Evolutionary conservation across 352 stramenopile genomes (phyloP).

Genomic region (Globisporangium barbulae): DNA sequence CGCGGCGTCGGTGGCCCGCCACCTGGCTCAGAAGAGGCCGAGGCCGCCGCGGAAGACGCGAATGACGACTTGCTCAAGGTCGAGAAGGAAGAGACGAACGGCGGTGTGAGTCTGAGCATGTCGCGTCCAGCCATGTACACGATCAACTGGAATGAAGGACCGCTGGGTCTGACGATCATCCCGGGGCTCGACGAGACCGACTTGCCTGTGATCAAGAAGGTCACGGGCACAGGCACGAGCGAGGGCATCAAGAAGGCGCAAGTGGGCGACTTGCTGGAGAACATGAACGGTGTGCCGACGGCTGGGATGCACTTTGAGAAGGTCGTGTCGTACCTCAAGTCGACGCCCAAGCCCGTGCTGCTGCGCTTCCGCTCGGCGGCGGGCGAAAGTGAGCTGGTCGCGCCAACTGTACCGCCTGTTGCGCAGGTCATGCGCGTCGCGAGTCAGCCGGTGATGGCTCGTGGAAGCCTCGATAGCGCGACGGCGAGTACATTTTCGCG

Average conservation of each 20-base stretch:
- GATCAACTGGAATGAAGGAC: constrained; percentile 79
- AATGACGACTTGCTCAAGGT: constrained; percentile 23
- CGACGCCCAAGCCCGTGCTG: constrained; percentile 71
- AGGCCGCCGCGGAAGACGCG: constrained; percentile 14
- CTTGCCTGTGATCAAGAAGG: constrained; percentile 85
- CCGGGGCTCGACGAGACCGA: constrained; percentile 73
- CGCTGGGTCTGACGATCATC: constrained; percentile 83
- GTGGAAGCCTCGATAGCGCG: constrained; percentile 11
- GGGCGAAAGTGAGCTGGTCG: constrained; percentile 28
- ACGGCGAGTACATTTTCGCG: constrained; percentile 7
- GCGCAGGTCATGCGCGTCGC: constrained; percentile 18
- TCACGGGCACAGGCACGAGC: constrained; percentile 79
- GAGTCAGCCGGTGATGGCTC: constrained; percentile 13
- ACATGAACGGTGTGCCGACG: constrained; percentile 74
- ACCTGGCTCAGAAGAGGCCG: constrained; percentile 24
- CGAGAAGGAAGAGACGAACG: constrained; percentile 25
- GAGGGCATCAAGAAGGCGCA: constrained; percentile 79
- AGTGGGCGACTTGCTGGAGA: constrained; percentile 77
- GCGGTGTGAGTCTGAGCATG: constrained; percentile 40
- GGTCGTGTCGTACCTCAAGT: constrained; percentile 81
- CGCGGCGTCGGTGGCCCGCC: constrained; percentile 67
- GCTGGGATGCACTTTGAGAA: constrained; percentile 76
- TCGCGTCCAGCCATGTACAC: constrained; percentile 62
- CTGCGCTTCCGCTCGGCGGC: constrained; percentile 57
- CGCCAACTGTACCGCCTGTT: constrained; percentile 16